These are phyloP conservation scores for Candida easanensis DNA, from an alignment of 805 yeast genomes.

Conservation along the genomic window DNA sequence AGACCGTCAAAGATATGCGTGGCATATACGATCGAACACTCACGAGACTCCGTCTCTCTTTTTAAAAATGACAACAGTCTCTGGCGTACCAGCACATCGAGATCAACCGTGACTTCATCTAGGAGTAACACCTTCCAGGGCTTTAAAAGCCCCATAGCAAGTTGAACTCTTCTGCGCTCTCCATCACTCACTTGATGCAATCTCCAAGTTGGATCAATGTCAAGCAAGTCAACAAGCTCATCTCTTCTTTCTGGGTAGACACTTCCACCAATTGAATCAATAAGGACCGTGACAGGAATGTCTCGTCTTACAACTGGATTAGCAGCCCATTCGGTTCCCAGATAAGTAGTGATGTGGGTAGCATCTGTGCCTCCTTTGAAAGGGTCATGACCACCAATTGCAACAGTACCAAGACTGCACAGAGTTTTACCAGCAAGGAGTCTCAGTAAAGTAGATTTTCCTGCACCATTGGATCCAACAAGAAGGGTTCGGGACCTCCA, in stretches of 20 bases:
- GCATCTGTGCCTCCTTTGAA: slow-evolving; percentile 56
- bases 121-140: slow-evolving; percentile 88
- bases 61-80: slow-evolving; percentile 67
- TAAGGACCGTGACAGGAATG: slow-evolving; percentile 77
- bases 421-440: slow-evolving; percentile 90
- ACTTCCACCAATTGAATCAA: slow-evolving; percentile 82
- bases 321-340: slow-evolving; percentile 98
- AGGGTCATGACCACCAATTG: slow-evolving; percentile 84
- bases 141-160: slow-evolving; percentile 86
- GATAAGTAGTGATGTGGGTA: slow-evolving; percentile 60
- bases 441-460: slow-evolving; percentile 84
- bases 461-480: slow-evolving; percentile 96
- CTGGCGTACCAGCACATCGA: slow-evolving; percentile 88
- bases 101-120: slow-evolving; percentile 95
- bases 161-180: slow-evolving; percentile 89
- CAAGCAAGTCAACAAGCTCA: slow-evolving; percentile 69
- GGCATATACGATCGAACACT: slow-evolving; percentile 83
- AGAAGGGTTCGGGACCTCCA: slow-evolving; percentile 75
- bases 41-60: slow-evolving; percentile 66
- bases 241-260: slow-evolving; percentile 72
- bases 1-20: slow-evolving; percentile 97
- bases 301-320: slow-evolving; percentile 89
- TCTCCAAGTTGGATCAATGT: slow-evolving; percentile 85
- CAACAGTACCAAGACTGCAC: slow-evolving; percentile 66
- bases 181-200: slow-evolving; percentile 94